phyloP scores from a whole-genome alignment of 345 rosid genomes.

The Eucalyptus marginata region DNA sequence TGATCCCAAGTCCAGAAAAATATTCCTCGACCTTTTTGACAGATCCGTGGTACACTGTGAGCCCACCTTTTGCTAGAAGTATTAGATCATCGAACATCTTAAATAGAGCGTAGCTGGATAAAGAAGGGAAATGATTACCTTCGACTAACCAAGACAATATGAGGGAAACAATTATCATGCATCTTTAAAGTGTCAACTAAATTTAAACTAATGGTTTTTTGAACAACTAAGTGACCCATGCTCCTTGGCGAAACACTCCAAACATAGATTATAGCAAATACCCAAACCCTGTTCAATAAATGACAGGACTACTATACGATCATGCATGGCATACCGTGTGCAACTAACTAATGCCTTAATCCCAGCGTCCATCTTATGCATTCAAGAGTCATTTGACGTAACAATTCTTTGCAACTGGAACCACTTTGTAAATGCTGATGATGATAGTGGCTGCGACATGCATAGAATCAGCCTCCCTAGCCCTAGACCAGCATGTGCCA shows the following conservation, averaged over 20 bases:
- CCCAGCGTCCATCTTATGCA: neutral
- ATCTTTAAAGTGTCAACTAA: neutral
- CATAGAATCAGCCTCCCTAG: neutral
- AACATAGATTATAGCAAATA: neutral
- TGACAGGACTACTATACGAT: neutral
- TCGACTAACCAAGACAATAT: neutral
- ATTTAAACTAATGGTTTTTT: neutral
- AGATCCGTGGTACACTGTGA: slow-evolving; percentile 71
- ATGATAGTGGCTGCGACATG: neutral
- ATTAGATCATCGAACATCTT: slow-evolving; percentile 91
- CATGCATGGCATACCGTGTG: neutral
- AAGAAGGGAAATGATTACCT: slow-evolving; percentile 4
- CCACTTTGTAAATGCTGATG: neutral
- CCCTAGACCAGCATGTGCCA: neutral
- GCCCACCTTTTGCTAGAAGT: slow-evolving; percentile 84
- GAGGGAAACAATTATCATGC: neutral
- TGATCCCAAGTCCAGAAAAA: slow-evolving; percentile 58
- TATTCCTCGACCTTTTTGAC: slow-evolving; percentile 77
- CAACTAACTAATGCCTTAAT: neutral
- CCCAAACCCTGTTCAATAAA: neutral
- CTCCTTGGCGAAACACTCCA: neutral
- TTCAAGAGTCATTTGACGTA: neutral
- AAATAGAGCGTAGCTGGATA: slow-evolving; percentile 61
- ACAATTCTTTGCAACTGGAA: neutral
- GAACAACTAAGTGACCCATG: neutral